Percentiles rank a stretch among this genome's conserved stretches.
Conservation (phyloP, 2,329 filamentous ascomycete genomes). For the Trichophyton simii region DNA sequence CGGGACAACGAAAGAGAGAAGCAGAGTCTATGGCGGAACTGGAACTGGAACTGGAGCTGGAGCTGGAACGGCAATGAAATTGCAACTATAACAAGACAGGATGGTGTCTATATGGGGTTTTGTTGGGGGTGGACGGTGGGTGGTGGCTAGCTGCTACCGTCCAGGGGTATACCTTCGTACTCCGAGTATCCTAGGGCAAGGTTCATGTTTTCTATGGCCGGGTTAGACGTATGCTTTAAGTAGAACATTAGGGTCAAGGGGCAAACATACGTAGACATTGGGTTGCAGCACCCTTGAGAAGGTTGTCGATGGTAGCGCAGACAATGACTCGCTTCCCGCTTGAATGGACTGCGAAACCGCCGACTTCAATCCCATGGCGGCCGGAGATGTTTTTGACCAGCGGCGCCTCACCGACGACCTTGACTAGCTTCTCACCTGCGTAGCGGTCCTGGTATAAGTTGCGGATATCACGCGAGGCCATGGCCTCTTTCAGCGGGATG, state of each 20-base stretch:
- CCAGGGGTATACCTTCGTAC: constrained; percentile 70
- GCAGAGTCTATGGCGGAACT: too few relatives aligned
- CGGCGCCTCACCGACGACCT: constrained; percentile 78
- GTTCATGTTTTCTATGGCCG: constrained; percentile 70
- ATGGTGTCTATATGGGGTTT: neutral
- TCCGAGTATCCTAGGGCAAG: constrained; percentile 77
- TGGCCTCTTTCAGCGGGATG: constrained; percentile 71
- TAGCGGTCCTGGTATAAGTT: constrained; percentile 94
- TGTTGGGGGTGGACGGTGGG: too few relatives aligned
- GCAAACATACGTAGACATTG: constrained; percentile 70
- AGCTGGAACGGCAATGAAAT: neutral
- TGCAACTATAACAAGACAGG: neutral
- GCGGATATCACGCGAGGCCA: constrained; percentile 83
- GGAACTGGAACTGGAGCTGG: too few relatives aligned
- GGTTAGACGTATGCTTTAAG: constrained; percentile 9
- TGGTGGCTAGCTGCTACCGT: constrained; percentile 23
- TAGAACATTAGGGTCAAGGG: neutral
- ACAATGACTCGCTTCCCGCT: constrained; percentile 86
- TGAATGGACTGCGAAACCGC: constrained; percentile 85
- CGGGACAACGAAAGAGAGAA: neutral
- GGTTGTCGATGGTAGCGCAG: constrained; percentile 84
- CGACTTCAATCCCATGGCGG: constrained; percentile 84
- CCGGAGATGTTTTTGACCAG: constrained; percentile 72
- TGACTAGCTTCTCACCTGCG: constrained; percentile 88
- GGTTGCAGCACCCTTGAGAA: constrained; percentile 84